Percentiles rank a stretch among this genome's conserved stretches.
Evolutionary conservation across 169 alveolate species (phyloP).

Genomic region (Cryptosporidium andersoni): DNA sequence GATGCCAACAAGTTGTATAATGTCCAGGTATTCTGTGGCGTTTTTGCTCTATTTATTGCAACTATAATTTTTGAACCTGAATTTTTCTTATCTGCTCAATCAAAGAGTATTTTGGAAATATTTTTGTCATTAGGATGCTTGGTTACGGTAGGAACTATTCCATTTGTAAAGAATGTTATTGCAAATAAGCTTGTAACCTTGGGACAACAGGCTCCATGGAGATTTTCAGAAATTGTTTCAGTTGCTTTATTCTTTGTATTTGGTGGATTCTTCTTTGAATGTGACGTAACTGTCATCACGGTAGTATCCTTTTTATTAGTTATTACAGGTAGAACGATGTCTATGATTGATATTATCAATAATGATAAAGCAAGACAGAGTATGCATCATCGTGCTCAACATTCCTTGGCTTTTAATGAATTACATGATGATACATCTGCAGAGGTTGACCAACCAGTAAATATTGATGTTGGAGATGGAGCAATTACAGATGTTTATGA

Average conservation of each 20-base stretch:
- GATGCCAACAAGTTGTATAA: slow-evolving; percentile 90
- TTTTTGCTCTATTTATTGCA: slow-evolving; percentile 84
- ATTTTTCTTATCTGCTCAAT: slow-evolving; percentile 45
- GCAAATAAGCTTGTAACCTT: slow-evolving; percentile 89
- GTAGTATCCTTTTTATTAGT: slow-evolving; percentile 77
- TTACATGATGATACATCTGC: slow-evolving; percentile 55
- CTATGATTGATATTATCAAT: slow-evolving; percentile 81
- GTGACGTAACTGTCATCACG: slow-evolving; percentile 78
- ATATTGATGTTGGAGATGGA: slow-evolving; percentile 51
- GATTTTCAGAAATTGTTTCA: slow-evolving; percentile 88
- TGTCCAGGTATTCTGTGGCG: slow-evolving; percentile 90
- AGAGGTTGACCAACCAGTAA: slow-evolving; percentile 38
- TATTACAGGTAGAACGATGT: slow-evolving; percentile 81
- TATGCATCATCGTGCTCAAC: background rate
- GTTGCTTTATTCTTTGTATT: slow-evolving; percentile 87
- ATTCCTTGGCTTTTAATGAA: slow-evolving; percentile 60
- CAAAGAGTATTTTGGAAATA: slow-evolving; percentile 51
- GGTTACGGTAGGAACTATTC: slow-evolving; percentile 90
- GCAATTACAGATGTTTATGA: slow-evolving; percentile 39
- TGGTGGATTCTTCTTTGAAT: slow-evolving; percentile 83
- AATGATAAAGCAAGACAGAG: slow-evolving; percentile 71
- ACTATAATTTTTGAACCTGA: slow-evolving; percentile 74
- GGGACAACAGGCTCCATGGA: slow-evolving; percentile 95
- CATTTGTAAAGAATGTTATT: slow-evolving; percentile 89
- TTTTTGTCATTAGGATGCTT: slow-evolving; percentile 84